Evolutionary conservation across 176 grass and related monocot species (phyloP).

Genomic region (Hsuehochloa calcarea): DNA sequence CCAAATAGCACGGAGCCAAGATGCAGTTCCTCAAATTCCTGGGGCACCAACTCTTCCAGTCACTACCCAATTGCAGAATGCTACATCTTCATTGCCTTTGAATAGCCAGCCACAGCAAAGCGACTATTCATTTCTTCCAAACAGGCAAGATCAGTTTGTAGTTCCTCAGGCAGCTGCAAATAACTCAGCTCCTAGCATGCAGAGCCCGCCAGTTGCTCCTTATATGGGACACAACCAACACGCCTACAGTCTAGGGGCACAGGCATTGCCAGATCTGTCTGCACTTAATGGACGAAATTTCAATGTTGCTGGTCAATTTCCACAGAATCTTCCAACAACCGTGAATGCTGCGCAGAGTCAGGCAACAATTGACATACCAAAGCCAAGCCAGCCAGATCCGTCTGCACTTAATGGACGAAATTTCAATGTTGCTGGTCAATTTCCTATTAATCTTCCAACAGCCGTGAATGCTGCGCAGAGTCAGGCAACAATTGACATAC

Average conservation of each 20-base stretch:
- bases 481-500: conserved; percentile 29
- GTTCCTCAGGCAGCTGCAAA: conserved; percentile 31
- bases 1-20: conserved; percentile 33
- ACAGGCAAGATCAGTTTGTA: conserved; percentile 50
- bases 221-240: conserved; percentile 44
- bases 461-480: conserved; percentile 36
- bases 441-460: conserved; percentile 41
- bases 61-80: conserved; percentile 41
- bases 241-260: conserved; percentile 41
- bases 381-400: conserved; percentile 32
- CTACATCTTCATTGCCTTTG: conserved; percentile 33
- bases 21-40: conserved; percentile 43
- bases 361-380: conserved; percentile 28
- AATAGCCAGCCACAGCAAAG: conserved; percentile 50
- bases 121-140: conserved; percentile 39
- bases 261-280: conserved; percentile 39
- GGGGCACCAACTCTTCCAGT: conserved; percentile 31
- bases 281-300: conserved; percentile 41
- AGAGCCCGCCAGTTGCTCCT: conserved; percentile 45
- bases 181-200: conserved; percentile 47
- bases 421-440: conserved; percentile 38
- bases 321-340: conserved; percentile 39
- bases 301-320: conserved; percentile 41
- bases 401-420: conserved; percentile 40
- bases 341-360: conserved; percentile 42